phyloP scores from a whole-genome alignment of 305 asterid genomes.

The Solanum chacoense region DNA sequence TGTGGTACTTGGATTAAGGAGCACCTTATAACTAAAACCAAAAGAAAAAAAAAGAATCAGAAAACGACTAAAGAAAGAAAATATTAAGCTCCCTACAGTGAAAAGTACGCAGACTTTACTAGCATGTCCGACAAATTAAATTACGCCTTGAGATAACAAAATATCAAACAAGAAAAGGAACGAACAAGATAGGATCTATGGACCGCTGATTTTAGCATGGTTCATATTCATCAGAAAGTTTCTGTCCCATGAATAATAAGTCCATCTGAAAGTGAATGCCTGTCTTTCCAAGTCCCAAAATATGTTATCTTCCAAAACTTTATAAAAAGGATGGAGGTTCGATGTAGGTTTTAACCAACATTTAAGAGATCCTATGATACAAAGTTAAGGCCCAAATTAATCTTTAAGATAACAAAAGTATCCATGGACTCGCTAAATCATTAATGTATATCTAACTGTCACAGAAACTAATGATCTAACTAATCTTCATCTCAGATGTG shows the following conservation, averaged over 20 bases:
- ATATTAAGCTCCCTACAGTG: neutral
- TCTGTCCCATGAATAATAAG: neutral
- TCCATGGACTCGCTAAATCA: neutral
- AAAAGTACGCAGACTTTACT: neutral
- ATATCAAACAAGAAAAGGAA: neutral
- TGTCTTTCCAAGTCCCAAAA: neutral
- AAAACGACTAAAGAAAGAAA: neutral
- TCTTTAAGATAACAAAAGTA: neutral
- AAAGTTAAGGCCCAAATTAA: neutral
- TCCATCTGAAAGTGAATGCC: neutral
- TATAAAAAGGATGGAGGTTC: neutral
- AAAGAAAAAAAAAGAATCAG: neutral
- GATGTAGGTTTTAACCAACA: neutral
- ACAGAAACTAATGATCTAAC: neutral
- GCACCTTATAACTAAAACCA: constrained; percentile 65
- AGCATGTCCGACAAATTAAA: neutral
- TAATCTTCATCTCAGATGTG: neutral
- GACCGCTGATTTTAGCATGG: neutral
- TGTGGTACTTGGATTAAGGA: constrained; percentile 92
- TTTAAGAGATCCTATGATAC: neutral
- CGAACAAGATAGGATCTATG: neutral
- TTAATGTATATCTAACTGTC: neutral
- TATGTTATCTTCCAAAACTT: neutral
- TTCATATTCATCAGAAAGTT: neutral
- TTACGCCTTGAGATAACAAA: neutral